Evolutionary conservation across 176 grass and related monocot genomes (phyloP), one percentile per base, ranked within the genome.

Genomic region (Areca catechu): DNA sequence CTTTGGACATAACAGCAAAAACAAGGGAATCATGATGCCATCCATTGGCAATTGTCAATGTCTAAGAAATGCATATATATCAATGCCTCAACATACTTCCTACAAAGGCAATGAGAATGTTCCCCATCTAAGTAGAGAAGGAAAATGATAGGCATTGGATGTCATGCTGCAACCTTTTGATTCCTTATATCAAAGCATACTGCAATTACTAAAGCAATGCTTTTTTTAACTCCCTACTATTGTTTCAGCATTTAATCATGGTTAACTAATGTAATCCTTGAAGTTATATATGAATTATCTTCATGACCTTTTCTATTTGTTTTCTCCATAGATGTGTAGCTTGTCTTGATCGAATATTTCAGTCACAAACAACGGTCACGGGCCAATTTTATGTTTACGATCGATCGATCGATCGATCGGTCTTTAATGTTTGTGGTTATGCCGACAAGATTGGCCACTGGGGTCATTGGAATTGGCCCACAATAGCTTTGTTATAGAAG

Each of bases 1-100:
- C 25, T 60, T 60, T 17, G 19, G 53, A 20, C 19, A 60, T 18
- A 29, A 60, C 16, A 60, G 27, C 57, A 59, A 24, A 15, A 25
- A 17, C 25, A 19, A 60, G 57, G 24, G 25, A 60, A 60, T 60
- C 24, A 60, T 60, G 24, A 60, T 60, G 57, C 57, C 22, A 60
- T 60, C 57, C 57, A 60, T 37, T 60, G 57, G 57, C 22, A 60
- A 60, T 60, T n/a, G 19, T 30, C 24, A 60, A n/a, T 60, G 25
- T 18, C 24, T 60, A n/a, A 60, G 27, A 24, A 16, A 60, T 60
- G 24, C 27, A 25, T 16, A 60, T 16, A 60, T 9, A 29, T 43
- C 9, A 9, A 43, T 25, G 24, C 4, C 25, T 19, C 5, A 23
- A 22, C 24, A n/a, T 30, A 37, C 5, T 28, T 20, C 57, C 25